Conservation (phyloP, 768 basidiomycete genomes). For the Crassisporium funariophilum region DNA sequence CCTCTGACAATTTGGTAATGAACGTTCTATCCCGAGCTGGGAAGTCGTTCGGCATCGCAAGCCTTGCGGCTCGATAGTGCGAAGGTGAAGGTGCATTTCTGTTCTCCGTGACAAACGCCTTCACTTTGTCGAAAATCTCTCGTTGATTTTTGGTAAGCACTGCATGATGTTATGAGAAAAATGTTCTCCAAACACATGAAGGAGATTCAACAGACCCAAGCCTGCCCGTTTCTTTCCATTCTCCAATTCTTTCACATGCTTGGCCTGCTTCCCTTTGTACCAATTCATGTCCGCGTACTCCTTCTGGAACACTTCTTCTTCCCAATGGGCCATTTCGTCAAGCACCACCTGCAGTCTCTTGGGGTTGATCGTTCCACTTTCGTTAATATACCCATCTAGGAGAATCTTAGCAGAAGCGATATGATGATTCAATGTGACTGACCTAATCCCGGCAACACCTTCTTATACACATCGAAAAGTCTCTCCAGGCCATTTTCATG, state of each 20-base stretch:
- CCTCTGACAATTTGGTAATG: conserved; percentile 71
- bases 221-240: conserved; percentile 56
- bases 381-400: conserved; percentile 91
- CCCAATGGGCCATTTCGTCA: conserved; percentile 86
- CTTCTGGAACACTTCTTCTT: conserved; percentile 88
- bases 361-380: conserved; percentile 80
- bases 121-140: conserved; percentile 77
- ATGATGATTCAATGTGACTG: conserved; percentile 18
- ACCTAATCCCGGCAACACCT: conserved; percentile 78
- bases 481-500: conserved; percentile 95
- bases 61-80: conserved; percentile 38
- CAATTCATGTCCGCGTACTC: conserved; percentile 89
- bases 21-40: conserved; percentile 81
- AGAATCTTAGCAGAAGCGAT: background rate
- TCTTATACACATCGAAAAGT: conserved; percentile 95
- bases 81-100: conserved; percentile 32
- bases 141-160: conserved; percentile 78
- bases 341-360: conserved; percentile 83
- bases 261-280: conserved; percentile 92
- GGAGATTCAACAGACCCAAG: conserved; percentile 52
- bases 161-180: conserved; percentile 15
- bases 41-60: conserved; percentile 79
- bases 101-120: conserved; percentile 66
- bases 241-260: conserved; percentile 68
- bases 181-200: background rate